Conservation (phyloP, 2,329 filamentous ascomycete species). For the Colletotrichum melonis region DNA sequence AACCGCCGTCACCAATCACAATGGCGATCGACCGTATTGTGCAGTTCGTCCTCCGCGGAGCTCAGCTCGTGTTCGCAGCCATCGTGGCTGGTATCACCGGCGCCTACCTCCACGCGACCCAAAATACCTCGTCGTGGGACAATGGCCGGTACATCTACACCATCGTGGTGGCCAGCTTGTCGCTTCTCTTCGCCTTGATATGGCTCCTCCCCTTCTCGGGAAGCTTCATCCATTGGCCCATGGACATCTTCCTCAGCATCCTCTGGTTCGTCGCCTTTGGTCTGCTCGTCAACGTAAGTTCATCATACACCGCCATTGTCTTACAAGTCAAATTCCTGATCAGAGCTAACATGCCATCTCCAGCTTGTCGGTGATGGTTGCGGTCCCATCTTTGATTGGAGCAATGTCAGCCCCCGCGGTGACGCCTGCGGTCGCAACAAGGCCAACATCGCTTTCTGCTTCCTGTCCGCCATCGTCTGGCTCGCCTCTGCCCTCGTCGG, state of each 20-base stretch:
- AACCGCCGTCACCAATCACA: constrained; percentile 7
- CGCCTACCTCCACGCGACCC: constrained; percentile 67
- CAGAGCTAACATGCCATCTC: not conserved
- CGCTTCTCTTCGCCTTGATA: constrained; percentile 75
- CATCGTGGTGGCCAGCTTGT: constrained; percentile 75
- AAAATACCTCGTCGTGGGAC: constrained; percentile 60
- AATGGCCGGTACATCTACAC: constrained; percentile 80
- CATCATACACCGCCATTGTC: not conserved
- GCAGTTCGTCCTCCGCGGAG: constrained; percentile 50
- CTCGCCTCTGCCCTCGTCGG: constrained; percentile 71
- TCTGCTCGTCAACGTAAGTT: constrained; percentile 70
- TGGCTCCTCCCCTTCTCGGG: constrained; percentile 79
- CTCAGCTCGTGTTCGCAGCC: constrained; percentile 75
- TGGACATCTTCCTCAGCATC: constrained; percentile 76
- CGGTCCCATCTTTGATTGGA: constrained; percentile 71
- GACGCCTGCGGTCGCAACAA: constrained; percentile 76
- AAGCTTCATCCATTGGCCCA: constrained; percentile 76
- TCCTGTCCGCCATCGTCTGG: constrained; percentile 79
- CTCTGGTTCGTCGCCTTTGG: constrained; percentile 79
- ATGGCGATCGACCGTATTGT: constrained; percentile 55
- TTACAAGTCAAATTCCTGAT: not conserved
- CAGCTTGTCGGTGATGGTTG: constrained; percentile 60
- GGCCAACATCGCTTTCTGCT: constrained; percentile 77
- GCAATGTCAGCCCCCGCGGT: constrained; percentile 58
- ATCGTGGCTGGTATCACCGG: constrained; percentile 79